Evolutionary conservation across 805 yeast genomes (phyloP), one percentile per base, ranked within the genome.

Genomic region (Starmera amethionina): DNA sequence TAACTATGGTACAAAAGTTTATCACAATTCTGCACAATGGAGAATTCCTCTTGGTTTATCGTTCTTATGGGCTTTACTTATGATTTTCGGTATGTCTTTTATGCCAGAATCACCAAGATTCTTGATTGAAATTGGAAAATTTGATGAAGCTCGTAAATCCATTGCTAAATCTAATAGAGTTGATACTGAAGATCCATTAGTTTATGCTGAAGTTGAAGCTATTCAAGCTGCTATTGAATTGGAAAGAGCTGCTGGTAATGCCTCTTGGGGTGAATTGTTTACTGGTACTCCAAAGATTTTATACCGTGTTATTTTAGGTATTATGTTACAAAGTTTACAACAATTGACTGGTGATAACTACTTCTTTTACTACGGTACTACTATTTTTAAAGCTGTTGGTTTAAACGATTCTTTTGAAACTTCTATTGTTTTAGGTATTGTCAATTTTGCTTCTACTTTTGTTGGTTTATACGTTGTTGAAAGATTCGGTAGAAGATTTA

Each of bases 71-170:
- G 68, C 68, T 37, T 36, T 63, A 14, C 46, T 60, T 40, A 56
- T 63, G 66, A 46, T 63, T 37, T 48, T 46, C 29, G 65, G 58
- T 48, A 59, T 62, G 64, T 46, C 50, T 3, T 69, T 72, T 51
- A 79, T 79, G 72, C 87, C 87, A 39, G 88, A 81, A 64, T 78
- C 85, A 30, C 84, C 87, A 54, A 68, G 87, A 62, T 81, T 59
- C 63, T 68, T 80, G 60, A 67, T 75, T 45, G 78, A 74, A 61
- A 62, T 60, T 42, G 70, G 67, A 44, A 70, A 62, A 48, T 50
- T 73, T 35, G 87, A 80, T 37, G 82, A 77, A 43, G 87, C 87
- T 40, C 75, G 67, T 58, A 56, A 54, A 16, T 73, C 84, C 19
- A 56, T 81, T 40, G 79, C 81, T 25, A 70, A 55, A 49, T 71